These are phyloP conservation scores for Mollisiaceae sp. DNA, from an alignment of 2,329 filamentous ascomycete species.

Conservation along the genomic window DNA sequence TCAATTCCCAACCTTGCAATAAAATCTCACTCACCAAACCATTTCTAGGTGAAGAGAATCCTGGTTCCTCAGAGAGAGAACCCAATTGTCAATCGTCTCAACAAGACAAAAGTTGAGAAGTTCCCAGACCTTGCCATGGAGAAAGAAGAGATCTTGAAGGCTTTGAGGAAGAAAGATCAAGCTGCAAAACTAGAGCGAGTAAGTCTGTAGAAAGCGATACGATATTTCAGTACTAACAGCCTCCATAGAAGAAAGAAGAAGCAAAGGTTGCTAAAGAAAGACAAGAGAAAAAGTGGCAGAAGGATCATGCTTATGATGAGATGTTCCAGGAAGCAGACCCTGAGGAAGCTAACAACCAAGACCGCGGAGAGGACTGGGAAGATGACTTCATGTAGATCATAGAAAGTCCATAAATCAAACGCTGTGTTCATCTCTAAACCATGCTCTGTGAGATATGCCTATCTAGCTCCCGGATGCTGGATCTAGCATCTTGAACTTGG, in stretches of 20 bases:
- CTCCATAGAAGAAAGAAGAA: constrained; percentile 74
- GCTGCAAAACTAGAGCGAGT: constrained; percentile 66
- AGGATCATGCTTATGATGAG: constrained; percentile 97
- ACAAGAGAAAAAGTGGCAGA: constrained; percentile 89
- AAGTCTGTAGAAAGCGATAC: constrained; percentile 33
- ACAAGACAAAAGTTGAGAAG: constrained; percentile 92
- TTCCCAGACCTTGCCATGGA: constrained; percentile 84
- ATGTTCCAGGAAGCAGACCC: constrained; percentile 84
- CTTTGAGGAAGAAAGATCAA: constrained; percentile 74
- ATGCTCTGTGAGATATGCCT: neutral
- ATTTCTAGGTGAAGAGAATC: constrained; percentile 72
- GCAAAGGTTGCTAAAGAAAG: constrained; percentile 75
- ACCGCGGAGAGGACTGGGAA: constrained; percentile 76
- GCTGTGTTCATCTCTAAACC: neutral
- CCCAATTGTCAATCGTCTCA: constrained; percentile 91
- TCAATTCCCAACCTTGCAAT: neutral
- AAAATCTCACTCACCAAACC: neutral
- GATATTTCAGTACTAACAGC: neutral
- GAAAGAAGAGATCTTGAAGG: constrained; percentile 75
- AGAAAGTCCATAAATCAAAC: neutral
- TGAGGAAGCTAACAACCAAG: constrained; percentile 80
- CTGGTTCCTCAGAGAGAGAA: constrained; percentile 85
- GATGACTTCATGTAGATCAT: constrained; percentile 87
- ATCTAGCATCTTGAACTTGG: neutral
- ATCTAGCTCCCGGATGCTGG: neutral